A percentile compares a stretch with the other conserved stretches of the same genome.
Evolutionary conservation across 257 asterid genomes (phyloP).

Genomic region (Ajuga chamaepitys): DNA sequence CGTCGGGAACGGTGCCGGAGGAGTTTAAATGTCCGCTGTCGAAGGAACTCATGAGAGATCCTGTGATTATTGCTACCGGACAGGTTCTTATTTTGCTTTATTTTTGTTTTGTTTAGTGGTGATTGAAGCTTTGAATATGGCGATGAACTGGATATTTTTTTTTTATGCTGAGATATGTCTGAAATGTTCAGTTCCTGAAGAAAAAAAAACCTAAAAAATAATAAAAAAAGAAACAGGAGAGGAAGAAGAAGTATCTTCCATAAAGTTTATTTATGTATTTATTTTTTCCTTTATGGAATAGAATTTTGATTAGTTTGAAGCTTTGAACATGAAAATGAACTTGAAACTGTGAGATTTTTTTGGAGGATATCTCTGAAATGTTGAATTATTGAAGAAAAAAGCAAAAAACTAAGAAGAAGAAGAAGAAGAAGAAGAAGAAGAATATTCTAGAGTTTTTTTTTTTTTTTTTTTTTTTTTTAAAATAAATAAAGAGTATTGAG

Average conservation of each 20-base stretch:
- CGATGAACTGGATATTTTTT: neutral
- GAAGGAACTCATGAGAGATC: conserved; percentile 78
- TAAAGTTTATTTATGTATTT: too few relatives aligned
- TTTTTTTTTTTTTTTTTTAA: too few relatives aligned
- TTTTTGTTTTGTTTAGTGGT: neutral
- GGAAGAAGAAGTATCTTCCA: too few relatives aligned
- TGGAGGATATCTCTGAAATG: neutral
- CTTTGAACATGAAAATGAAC: too few relatives aligned
- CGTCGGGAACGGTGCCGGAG: conserved; percentile 50
- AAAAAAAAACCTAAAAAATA: too few relatives aligned
- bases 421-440: too few relatives aligned
- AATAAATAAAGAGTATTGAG: neutral
- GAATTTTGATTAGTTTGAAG: neutral
- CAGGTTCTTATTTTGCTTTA: conserved; percentile 37
- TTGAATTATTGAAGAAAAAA: neutral
- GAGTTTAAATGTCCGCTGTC: conserved; percentile 87
- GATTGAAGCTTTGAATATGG: neutral
- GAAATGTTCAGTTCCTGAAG: too few relatives aligned
- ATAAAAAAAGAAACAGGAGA: too few relatives aligned
- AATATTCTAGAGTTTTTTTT: too few relatives aligned
- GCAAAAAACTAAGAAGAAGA: too few relatives aligned
- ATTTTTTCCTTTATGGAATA: too few relatives aligned
- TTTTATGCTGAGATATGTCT: too few relatives aligned
- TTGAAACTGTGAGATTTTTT: neutral
- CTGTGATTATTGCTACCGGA: conserved; percentile 76